Evolutionary conservation across 2,329 filamentous ascomycete species (phyloP).

Genomic region (Zasmidium angulare): DNA sequence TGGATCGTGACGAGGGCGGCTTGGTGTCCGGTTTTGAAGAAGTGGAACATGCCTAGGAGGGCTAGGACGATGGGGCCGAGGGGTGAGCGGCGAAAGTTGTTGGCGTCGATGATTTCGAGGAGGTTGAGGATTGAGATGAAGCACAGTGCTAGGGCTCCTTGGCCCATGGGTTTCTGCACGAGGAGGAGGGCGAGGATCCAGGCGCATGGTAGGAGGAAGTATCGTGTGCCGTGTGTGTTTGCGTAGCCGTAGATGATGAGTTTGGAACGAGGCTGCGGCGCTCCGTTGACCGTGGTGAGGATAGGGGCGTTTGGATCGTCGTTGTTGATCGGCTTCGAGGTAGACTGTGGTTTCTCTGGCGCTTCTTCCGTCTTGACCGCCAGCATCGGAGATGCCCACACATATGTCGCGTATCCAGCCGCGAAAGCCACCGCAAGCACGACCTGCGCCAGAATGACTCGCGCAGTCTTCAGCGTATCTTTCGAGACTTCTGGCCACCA

Average conservation of each 20-base stretch:
- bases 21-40: slow-evolving; percentile 97
- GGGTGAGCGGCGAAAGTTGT: slow-evolving; percentile 62
- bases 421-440: slow-evolving; percentile 77
- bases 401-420: slow-evolving; percentile 80
- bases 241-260: slow-evolving; percentile 79
- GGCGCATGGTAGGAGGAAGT: slow-evolving; percentile 78
- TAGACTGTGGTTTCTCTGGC: slow-evolving; percentile 17
- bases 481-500: slow-evolving; percentile 68
- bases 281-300: slow-evolving; percentile 37
- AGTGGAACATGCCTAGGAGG: slow-evolving; percentile 89
- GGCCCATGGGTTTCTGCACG: slow-evolving; percentile 92
- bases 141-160: slow-evolving; percentile 76
- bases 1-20: slow-evolving; percentile 84
- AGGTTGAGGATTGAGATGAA: slow-evolving; percentile 85
- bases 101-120: slow-evolving; percentile 63
- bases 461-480: slow-evolving; percentile 67
- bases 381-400: slow-evolving; percentile 82
- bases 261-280: slow-evolving; percentile 33
- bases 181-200: slow-evolving; percentile 75
- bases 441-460: slow-evolving; percentile 76
- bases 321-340: slow-evolving; percentile 31
- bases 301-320: slow-evolving; percentile 35
- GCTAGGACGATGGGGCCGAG: slow-evolving; percentile 83
- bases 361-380: slow-evolving; percentile 58
- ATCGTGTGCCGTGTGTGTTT: slow-evolving; percentile 89